These are phyloP conservation scores for Leucocoprinus birnbaumii DNA, from an alignment of 768 basidiomycete species.

Conservation along the genomic window DNA sequence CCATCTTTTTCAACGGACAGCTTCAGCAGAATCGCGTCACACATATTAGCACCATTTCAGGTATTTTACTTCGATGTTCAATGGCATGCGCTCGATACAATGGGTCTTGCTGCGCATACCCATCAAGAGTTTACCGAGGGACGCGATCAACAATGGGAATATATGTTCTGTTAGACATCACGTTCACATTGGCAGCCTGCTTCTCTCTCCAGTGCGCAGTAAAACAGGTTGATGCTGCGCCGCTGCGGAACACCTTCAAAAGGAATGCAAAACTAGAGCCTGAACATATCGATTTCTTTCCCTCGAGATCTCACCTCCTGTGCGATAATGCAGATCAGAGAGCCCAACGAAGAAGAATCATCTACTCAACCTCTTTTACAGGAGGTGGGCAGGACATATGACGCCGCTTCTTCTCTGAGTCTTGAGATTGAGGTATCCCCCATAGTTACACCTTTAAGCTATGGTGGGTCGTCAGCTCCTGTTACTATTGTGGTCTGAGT, in stretches of 20 bases:
- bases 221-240: neutral
- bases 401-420: neutral
- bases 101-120: too few species aligned
- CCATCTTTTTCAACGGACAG: too few species aligned
- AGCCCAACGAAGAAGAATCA: neutral
- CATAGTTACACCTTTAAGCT: conserved; percentile 11
- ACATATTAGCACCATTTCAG: too few species aligned
- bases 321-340: conserved; percentile 2
- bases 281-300: too few species aligned
- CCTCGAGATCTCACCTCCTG: neutral
- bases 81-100: too few species aligned
- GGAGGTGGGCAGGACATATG: neutral
- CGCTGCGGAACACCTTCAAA: conserved; percentile 2
- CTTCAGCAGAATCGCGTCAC: too few species aligned
- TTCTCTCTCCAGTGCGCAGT: conserved; percentile 3
- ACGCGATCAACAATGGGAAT: too few species aligned
- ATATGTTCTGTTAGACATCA: too few species aligned
- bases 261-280: neutral
- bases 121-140: too few species aligned
- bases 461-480: neutral
- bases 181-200: neutral
- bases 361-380: too few species aligned
- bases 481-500: too few species aligned
- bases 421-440: conserved; percentile 9
- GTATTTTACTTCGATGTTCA: too few species aligned